Percentiles rank a stretch among this genome's conserved stretches.
These are phyloP conservation scores for Pulveroboletus sp. DNA, from an alignment of 768 basidiomycete genomes.

Conservation along the genomic window DNA sequence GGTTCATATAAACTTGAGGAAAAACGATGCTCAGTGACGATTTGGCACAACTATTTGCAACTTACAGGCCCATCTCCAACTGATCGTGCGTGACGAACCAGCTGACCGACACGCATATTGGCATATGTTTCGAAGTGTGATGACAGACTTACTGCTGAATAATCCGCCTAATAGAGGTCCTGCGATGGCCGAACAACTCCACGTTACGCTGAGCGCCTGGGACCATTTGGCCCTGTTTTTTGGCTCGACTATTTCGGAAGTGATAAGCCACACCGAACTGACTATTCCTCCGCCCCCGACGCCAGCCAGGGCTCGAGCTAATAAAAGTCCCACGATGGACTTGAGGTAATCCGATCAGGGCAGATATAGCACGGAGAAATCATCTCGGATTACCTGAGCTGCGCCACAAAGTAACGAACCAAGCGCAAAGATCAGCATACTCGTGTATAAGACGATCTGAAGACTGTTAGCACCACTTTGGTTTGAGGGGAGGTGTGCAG, in stretches of 20 bases:
- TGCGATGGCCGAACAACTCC: constrained; percentile 83
- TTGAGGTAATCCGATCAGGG: constrained; percentile 21
- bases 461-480: constrained; percentile 2
- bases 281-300: constrained; percentile 89
- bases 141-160: constrained; percentile 62
- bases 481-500: constrained; percentile 14
- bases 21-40: constrained; percentile 14
- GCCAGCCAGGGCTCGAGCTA: constrained; percentile 64
- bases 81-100: constrained; percentile 34
- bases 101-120: constrained; percentile 26
- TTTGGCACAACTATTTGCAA: constrained; percentile 15
- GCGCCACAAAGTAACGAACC: constrained; percentile 81
- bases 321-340: constrained; percentile 60
- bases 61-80: constrained; percentile 89
- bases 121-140: constrained; percentile 12
- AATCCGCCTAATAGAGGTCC: constrained; percentile 81
- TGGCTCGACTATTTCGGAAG: constrained; percentile 77
- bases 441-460: constrained; percentile 66
- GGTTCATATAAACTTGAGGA: constrained; percentile 72
- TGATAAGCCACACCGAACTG: constrained; percentile 82
- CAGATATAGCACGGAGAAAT: constrained; percentile 14
- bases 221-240: constrained; percentile 77
- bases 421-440: constrained; percentile 71
- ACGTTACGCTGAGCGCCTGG: constrained; percentile 79
- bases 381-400: constrained; percentile 51